Base-by-base conservation (phyloP, 208 protist species). In the Leptomonas seymouri region DNA sequence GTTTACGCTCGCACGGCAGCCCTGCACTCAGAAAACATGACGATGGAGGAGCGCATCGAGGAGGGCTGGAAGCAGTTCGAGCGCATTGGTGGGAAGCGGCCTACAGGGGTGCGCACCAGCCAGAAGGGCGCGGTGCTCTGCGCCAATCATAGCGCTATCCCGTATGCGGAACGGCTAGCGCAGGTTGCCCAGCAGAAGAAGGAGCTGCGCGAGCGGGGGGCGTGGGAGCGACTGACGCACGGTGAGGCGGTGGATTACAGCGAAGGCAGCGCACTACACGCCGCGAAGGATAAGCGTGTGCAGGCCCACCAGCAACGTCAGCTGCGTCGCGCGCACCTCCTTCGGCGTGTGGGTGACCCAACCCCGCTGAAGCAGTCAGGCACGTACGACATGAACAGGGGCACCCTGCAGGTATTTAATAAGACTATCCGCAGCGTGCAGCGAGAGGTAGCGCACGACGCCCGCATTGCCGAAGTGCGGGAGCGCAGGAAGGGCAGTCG, bases 21-120 rank as follows among this genome's bases (percentile, higher is more conserved):
- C 23, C 72, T 95, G 53, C 86, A 93, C 77, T 48, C 80, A 3
- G 76, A 77, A 16, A 76, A 93, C 62, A 80, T 81, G 30, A 95
- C 90, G n/a, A 93, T 95, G 87, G 87, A 92, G 71, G 84, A 95
- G 68, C 87, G 90, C 78, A 93, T 93, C 58, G 87, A 95, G 54
- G 84, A 93, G 67, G 83, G 71, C 39, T 95, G 90, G 88, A 71
- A 81, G 45, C 76, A 86, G 76, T 93, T 93, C 54, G 90, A 95
- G 67, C 84, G 86, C 30, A 93, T 93, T 50, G 90, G 90, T 18
- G 90, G 87, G 14, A 80, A 81, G 61, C 80, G 87, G 15, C 90
- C 90, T 0, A 49, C 59, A 15, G 86, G 77, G 45, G 68, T 76
- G 50, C 74, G 67, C 28, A 51, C 44, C 21, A 67, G 27, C 20